Evolutionary conservation across 345 rosid genomes (phyloP).

Genomic region (Microcos paniculata): DNA sequence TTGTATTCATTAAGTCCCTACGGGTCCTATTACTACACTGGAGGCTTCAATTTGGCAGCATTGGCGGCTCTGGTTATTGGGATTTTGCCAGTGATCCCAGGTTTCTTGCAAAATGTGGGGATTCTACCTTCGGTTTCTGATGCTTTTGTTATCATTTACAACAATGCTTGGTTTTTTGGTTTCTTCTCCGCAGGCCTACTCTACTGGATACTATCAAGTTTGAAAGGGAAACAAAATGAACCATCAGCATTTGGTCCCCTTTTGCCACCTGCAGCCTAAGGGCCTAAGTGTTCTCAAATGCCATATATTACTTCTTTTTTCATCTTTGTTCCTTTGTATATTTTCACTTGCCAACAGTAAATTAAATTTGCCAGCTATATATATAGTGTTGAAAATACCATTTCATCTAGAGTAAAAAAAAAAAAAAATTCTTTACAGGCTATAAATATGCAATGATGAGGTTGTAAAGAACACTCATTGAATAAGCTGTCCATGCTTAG

Average conservation of each 20-base stretch:
- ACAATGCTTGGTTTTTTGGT: constrained; percentile 90
- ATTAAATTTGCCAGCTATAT: background rate
- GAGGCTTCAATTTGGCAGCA: constrained; percentile 68
- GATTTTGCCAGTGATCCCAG: constrained; percentile 81
- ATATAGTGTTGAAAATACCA: background rate
- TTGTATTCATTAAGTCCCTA: constrained; percentile 56
- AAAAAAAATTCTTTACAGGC: background rate
- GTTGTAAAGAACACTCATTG: background rate
- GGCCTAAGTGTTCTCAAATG: no score
- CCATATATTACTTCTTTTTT: no score
- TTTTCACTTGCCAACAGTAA: no score
- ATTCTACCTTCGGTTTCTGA: constrained; percentile 35
- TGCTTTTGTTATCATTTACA: constrained; percentile 53
- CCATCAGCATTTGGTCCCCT: constrained; percentile 43
- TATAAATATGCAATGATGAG: no score
- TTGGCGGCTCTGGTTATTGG: constrained; percentile 60
- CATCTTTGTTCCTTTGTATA: no score
- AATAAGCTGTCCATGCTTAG: background rate
- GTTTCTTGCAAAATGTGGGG: constrained; percentile 74
- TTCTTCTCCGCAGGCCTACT: constrained; percentile 64
- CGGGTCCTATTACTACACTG: constrained; percentile 60
- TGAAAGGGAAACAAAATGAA: constrained; percentile 34
- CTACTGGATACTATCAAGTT: constrained; percentile 50
- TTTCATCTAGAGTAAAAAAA: no score
- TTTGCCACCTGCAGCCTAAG: constrained; percentile 34